Evolutionary conservation across 331 rosid genomes (phyloP), one percentile per base, ranked within the genome.

Genomic region (Telfairia occidentalis): DNA sequence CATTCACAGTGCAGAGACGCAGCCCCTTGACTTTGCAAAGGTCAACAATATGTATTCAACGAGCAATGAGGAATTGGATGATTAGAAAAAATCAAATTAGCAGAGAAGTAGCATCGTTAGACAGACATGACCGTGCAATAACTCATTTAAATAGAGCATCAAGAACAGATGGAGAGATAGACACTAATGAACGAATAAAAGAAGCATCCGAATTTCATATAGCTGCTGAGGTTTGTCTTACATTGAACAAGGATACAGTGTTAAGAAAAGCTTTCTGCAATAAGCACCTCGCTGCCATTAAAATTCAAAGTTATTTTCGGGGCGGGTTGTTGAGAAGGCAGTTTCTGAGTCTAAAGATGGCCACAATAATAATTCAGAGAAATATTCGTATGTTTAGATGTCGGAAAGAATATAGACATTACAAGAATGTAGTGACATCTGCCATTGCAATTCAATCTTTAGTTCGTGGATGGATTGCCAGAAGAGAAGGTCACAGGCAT

Each of bases 391-490:
- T 82, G 97, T 86, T 82, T 72, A 86, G 76, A 80, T 86, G 94
- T 81, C 46, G 82, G 79, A 87, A 80, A 81, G 82, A 86, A 52
- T 79, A 85, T 85, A 76, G 74, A 79, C 87, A 65, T 64, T 67
- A 82, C 78, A 86, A 86, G 85, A 67, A 52, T 50, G 71, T 77
- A 60, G 77, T 30, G 16, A 54, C 35, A 52, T 86, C 97, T 71
- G 87, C 89, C 57, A 83, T 77, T 63, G 69, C 80, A 58, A 83
- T 93, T 83, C 97, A 90, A 85, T 89, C 97, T 53, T 86, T 52
- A 65, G 80, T 77, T 15, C 92, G 92, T 61, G 89, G 88, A 46
- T 85, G 94, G 88, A 70, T 89, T 86, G 85, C 83, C 73, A 82
- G 80, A 79, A 93, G 85, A 82, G 84, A 69, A 77, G 86, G 83